Conservation (phyloP, 139 green algal species). For the Nannochloris sp. region DNA sequence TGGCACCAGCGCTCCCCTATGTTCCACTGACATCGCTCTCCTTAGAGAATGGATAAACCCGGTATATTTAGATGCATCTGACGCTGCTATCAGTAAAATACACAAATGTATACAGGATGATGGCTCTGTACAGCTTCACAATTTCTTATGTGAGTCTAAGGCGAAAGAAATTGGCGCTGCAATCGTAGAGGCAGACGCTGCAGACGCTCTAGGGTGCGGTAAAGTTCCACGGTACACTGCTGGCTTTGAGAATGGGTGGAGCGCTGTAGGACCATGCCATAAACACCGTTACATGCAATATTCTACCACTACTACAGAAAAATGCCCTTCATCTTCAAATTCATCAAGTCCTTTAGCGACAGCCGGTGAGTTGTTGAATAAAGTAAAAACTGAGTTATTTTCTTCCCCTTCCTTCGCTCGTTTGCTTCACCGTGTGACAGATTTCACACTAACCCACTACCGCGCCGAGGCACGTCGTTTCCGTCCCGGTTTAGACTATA, state of each 20-base stretch:
- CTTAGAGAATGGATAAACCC: conserved; percentile 64
- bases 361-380: conserved; percentile 21
- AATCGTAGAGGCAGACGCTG: conserved; percentile 32
- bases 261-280: conserved; percentile 55
- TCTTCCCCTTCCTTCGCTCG: conserved; percentile 45
- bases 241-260: conserved; percentile 46
- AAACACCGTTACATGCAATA: conserved; percentile 79
- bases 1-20: conserved; percentile 8
- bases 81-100: conserved; percentile 33
- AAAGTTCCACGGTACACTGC: conserved; percentile 27
- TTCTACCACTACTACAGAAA: background rate
- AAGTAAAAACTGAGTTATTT: conserved; percentile 43
- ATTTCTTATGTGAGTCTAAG: conserved; percentile 39
- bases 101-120: conserved; percentile 55
- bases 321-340: background rate
- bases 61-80: conserved; percentile 51
- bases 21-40: conserved; percentile 37
- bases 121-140: conserved; percentile 66
- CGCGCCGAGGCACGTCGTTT: conserved; percentile 63
- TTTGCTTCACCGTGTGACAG: conserved; percentile 48
- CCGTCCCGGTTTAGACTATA: conserved; percentile 77
- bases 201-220: conserved; percentile 36
- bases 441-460: conserved; percentile 35
- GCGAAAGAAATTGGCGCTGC: conserved; percentile 12
- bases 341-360: background rate